These are phyloP conservation scores for Hyparrhenia diplandra DNA, from an alignment of 176 grass and related monocot species.

Conservation along the genomic window DNA sequence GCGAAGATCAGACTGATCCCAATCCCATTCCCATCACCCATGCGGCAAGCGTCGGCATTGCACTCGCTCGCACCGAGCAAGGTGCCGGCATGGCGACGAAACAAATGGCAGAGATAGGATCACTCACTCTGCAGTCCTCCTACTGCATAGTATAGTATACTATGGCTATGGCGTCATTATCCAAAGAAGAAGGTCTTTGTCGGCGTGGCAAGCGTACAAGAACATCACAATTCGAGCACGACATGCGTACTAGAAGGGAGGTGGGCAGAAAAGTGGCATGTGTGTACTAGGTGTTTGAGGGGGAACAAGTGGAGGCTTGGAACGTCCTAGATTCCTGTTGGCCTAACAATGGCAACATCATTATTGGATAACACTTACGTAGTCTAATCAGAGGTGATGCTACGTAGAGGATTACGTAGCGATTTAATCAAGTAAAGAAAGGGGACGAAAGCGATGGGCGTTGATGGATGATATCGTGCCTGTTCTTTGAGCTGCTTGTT, in stretches of 20 bases:
- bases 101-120: not conserved
- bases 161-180: not conserved
- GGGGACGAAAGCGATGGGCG: too few species aligned
- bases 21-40: not conserved
- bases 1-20: not conserved
- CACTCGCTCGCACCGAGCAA: not conserved
- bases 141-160: too few species aligned
- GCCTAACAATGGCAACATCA: constrained; percentile 16
- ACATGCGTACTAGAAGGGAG: not conserved
- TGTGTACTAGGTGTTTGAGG: not conserved
- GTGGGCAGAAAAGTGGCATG: not conserved
- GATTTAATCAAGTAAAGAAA: too few species aligned
- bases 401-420: not conserved
- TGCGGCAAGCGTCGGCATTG: not conserved
- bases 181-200: not conserved
- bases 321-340: constrained; percentile 28
- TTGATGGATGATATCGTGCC: constrained; percentile 37
- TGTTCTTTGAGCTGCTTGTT: constrained; percentile 86
- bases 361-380: not conserved
- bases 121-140: too few species aligned
- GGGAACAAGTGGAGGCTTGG: constrained; percentile 27
- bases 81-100: not conserved
- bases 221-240: not conserved
- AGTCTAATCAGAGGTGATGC: not conserved
- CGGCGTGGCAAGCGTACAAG: not conserved